phyloP scores from a whole-genome alignment of 2,329 filamentous ascomycete species.

The Clonostachys rhizophaga region DNA sequence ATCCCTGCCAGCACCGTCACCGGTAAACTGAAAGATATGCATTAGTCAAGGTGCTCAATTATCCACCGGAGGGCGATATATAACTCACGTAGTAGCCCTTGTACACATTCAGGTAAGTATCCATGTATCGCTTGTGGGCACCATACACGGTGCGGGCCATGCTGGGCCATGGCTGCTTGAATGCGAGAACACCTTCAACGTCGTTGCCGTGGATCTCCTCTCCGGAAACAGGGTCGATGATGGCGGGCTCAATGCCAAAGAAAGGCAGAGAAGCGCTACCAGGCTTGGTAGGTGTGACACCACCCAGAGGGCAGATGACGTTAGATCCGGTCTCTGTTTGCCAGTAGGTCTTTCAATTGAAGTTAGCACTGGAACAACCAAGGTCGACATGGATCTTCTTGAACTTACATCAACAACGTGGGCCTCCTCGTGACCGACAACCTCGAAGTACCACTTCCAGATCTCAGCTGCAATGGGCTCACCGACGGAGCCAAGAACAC shows the following conservation, averaged over 20 bases:
- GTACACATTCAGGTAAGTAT: slow-evolving; percentile 97
- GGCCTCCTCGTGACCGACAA: slow-evolving; percentile 87
- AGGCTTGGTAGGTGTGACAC: slow-evolving; percentile 93
- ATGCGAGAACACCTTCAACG: slow-evolving; percentile 92
- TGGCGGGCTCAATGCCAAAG: slow-evolving; percentile 96
- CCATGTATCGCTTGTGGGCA: slow-evolving; percentile 97
- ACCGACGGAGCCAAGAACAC: slow-evolving; percentile 90
- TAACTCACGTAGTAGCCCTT: slow-evolving; percentile 91
- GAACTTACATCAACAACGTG: slow-evolving; percentile 87
- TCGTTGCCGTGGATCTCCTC: slow-evolving; percentile 93
- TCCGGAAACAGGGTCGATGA: slow-evolving; percentile 93
- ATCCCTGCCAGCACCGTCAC: slow-evolving; percentile 91
- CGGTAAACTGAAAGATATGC: slow-evolving; percentile 61
- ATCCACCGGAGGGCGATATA: not conserved
- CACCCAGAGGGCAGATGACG: slow-evolving; percentile 89
- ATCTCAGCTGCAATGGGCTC: slow-evolving; percentile 97
- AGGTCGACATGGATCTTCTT: not conserved
- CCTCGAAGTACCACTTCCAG: slow-evolving; percentile 99
- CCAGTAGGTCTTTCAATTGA: slow-evolving; percentile 80
- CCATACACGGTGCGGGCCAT: slow-evolving; percentile 98
- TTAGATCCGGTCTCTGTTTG: slow-evolving; percentile 98
- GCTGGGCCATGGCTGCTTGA: slow-evolving; percentile 97
- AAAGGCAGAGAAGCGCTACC: slow-evolving; percentile 94
- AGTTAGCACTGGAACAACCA: too few species aligned
- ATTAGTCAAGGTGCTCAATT: not conserved